phyloP scores from a whole-genome alignment of 768 basidiomycete species.

The Leccinellum luteum region DNA sequence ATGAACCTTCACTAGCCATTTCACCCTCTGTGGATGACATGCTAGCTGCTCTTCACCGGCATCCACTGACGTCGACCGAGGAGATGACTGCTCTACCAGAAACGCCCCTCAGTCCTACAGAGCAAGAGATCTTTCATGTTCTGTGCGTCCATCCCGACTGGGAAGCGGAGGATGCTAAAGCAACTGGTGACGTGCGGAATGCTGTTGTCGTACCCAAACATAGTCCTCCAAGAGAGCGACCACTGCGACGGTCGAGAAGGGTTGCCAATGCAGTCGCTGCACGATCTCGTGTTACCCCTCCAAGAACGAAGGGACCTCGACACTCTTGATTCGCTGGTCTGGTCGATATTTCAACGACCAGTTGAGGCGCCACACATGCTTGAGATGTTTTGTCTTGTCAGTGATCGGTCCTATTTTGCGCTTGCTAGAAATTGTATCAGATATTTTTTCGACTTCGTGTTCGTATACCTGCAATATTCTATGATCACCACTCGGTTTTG shows the following conservation, averaged over 20 bases:
- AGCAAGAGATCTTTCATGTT: constrained; percentile 68
- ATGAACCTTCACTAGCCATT: constrained; percentile 23
- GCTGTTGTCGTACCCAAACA: constrained; percentile 1
- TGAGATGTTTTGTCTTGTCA: constrained; percentile 1
- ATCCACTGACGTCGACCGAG: constrained; percentile 12
- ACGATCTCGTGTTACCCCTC: constrained; percentile 42
- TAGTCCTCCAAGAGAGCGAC: constrained; percentile 7
- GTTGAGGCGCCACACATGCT: background rate
- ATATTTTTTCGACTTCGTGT: constrained; percentile 11
- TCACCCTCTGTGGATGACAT: constrained; percentile 30
- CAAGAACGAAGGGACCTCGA: constrained; percentile 25
- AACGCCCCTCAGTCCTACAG: constrained; percentile 62
- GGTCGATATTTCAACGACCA: background rate
- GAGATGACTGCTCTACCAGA: constrained; percentile 15
- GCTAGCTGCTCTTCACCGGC: constrained; percentile 27
- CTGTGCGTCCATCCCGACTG: constrained; percentile 60
- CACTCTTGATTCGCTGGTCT: constrained; percentile 19
- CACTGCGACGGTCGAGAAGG: constrained; percentile 54
- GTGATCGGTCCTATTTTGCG: constrained; percentile 11
- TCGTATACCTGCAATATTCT: constrained; percentile 26
- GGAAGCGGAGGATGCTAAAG: constrained; percentile 36
- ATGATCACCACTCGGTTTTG: constrained; percentile 26
- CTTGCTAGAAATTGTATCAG: constrained; percentile 28
- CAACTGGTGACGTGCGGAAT: constrained; percentile 12
- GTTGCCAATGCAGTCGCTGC: constrained; percentile 59